Evolutionary conservation across 2,329 filamentous ascomycete species (phyloP).

Genomic region (Trichoderma sp.): DNA sequence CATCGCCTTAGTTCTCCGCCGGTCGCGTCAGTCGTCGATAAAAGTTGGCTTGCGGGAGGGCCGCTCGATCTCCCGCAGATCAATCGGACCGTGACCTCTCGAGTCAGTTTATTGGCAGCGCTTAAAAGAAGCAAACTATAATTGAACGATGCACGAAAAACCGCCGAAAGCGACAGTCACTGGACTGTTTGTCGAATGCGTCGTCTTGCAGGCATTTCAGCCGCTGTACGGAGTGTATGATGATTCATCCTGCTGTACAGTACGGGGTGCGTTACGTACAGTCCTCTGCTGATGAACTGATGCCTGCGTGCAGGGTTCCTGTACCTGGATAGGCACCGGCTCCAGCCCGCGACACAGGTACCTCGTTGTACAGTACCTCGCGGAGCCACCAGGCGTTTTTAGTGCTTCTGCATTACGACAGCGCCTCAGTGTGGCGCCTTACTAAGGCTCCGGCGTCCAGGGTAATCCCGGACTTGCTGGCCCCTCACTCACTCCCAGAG

Average conservation of each 20-base stretch:
- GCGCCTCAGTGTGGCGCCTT: background rate
- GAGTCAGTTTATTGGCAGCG: background rate
- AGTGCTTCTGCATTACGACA: background rate
- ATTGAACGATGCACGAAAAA: background rate
- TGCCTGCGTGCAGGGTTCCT: background rate
- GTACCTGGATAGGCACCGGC: background rate
- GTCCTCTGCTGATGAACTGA: background rate
- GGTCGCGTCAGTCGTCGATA: background rate
- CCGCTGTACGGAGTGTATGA: no score
- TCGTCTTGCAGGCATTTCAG: background rate
- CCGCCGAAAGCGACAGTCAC: background rate
- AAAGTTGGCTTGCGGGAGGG: constrained; percentile 12
- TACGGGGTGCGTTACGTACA: no score
- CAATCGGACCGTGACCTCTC: background rate
- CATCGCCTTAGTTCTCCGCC: background rate
- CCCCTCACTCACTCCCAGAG: background rate
- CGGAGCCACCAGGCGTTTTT: background rate
- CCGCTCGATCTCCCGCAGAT: constrained; percentile 12
- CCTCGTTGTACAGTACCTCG: background rate
- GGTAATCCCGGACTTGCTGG: background rate
- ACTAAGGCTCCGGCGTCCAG: background rate
- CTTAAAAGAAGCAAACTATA: background rate
- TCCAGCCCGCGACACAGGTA: background rate
- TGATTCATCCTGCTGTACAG: background rate
- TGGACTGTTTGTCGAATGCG: background rate